phyloP scores from a whole-genome alignment of 495 filamentous ascomycete genomes.

The Lineolata rhizophorae region DNA sequence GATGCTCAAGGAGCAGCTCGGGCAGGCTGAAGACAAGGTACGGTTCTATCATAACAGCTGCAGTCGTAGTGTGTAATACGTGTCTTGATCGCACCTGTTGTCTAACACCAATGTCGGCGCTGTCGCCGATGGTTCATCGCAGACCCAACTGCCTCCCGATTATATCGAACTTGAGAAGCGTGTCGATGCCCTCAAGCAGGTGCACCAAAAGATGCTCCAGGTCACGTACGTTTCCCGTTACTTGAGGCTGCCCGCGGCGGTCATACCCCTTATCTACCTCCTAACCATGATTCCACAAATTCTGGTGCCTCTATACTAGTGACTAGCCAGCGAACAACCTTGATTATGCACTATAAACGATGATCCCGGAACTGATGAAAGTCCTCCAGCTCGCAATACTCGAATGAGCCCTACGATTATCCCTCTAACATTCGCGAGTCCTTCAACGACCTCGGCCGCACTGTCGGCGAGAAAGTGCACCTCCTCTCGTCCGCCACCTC shows the following conservation, averaged over 20 bases:
- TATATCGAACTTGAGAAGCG: constrained; percentile 98
- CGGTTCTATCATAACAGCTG: constrained; percentile 3
- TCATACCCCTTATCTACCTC: too few species aligned
- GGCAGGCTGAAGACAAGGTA: constrained; percentile 88
- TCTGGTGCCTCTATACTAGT: constrained; percentile 1
- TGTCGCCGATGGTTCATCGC: not conserved
- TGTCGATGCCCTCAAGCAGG: constrained; percentile 90
- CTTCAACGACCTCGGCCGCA: constrained; percentile 84
- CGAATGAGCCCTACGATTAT: constrained; percentile 94
- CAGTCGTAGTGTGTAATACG: too few species aligned
- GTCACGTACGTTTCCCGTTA: constrained; percentile 69
- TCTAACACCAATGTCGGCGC: too few species aligned
- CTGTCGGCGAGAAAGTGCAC: constrained; percentile 84
- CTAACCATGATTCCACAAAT: too few species aligned
- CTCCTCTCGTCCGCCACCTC: constrained; percentile 68
- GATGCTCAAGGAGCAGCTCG: constrained; percentile 90
- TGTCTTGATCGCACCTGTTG: too few species aligned
- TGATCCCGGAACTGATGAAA: too few species aligned
- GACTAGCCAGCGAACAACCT: too few species aligned
- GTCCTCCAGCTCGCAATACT: constrained; percentile 65
- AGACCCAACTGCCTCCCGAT: constrained; percentile 91
- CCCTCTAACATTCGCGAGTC: constrained; percentile 97
- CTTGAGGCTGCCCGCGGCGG: too few species aligned
- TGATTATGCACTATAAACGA: too few species aligned
- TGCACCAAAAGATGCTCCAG: constrained; percentile 86